Evolutionary conservation across 148 eudicot species (phyloP).

Genomic region (Vaccinium vitisidaea): DNA sequence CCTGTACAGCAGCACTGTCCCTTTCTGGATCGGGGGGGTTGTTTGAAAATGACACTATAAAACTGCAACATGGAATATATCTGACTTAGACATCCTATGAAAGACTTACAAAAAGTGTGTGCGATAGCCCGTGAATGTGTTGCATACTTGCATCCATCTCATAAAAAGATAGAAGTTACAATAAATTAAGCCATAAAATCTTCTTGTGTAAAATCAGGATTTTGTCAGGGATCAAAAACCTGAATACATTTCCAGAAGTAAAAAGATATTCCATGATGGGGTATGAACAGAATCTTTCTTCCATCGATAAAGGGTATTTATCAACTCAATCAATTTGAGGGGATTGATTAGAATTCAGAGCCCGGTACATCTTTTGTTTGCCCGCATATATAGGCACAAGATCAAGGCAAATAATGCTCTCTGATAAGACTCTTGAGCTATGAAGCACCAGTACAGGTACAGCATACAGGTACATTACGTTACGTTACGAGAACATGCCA

Average conservation of each 20-base stretch:
- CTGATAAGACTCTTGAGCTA: not conserved
- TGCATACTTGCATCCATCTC: not conserved
- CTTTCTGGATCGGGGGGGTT: slow-evolving; percentile 81
- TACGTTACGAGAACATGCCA: too few relatives aligned
- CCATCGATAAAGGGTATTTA: not conserved
- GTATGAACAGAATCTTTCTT: not conserved
- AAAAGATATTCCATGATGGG: not conserved
- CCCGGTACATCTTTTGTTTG: not conserved
- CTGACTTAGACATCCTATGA: not conserved
- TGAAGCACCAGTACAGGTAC: too few relatives aligned
- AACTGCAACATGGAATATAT: slow-evolving; percentile 48
- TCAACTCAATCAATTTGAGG: not conserved
- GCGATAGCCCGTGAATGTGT: not conserved
- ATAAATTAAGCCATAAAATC: not conserved
- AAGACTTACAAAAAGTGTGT: slow-evolving; percentile 1
- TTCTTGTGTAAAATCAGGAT: not conserved
- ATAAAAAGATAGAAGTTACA: not conserved
- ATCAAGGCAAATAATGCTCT: not conserved
- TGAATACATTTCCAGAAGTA: not conserved
- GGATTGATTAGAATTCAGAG: not conserved
- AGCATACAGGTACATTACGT: too few relatives aligned
- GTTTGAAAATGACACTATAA: slow-evolving; percentile 83
- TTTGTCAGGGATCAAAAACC: not conserved
- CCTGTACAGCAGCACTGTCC: slow-evolving; percentile 92
- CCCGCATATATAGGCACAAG: not conserved